Evolutionary conservation across 164 flowering plant genomes (phyloP).

Genomic region (Dillenia suffruticosa): DNA sequence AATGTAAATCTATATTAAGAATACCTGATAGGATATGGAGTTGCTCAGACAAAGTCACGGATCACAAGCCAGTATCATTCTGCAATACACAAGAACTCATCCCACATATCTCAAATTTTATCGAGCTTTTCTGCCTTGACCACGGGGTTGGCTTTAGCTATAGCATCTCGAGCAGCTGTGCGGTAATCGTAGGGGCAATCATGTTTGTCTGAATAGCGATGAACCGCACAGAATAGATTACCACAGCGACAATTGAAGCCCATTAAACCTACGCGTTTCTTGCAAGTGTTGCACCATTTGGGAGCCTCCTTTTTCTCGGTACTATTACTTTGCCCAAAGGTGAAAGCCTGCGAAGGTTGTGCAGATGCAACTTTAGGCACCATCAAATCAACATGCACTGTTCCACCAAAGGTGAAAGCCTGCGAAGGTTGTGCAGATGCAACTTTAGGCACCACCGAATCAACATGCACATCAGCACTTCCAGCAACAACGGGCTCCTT

Average conservation of each 20-base stretch:
- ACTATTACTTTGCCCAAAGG: slow-evolving; percentile 17
- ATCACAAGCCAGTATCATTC: slow-evolving; percentile 12
- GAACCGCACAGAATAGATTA: slow-evolving; percentile 33
- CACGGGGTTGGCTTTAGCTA: slow-evolving; percentile 49
- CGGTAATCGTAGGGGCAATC: slow-evolving; percentile 46
- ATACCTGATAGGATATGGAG: slow-evolving; percentile 14
- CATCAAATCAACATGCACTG: slow-evolving; percentile 13
- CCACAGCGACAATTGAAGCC: slow-evolving; percentile 55
- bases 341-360: slow-evolving; percentile 12
- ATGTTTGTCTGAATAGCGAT: slow-evolving; percentile 53
- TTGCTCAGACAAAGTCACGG: slow-evolving; percentile 4
- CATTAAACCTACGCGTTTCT: slow-evolving; percentile 43
- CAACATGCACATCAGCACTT: slow-evolving; percentile 13
- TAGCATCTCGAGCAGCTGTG: slow-evolving; percentile 40
- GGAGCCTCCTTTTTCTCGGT: slow-evolving; percentile 36
- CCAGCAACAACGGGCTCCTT: slow-evolving; percentile 20
- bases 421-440: slow-evolving; percentile 11
- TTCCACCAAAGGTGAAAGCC: slow-evolving; percentile 6
- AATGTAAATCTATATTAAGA: slow-evolving; percentile 8
- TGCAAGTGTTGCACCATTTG: slow-evolving; percentile 37
- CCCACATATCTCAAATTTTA: slow-evolving; percentile 25
- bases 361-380: slow-evolving; percentile 15
- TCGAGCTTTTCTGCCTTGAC: slow-evolving; percentile 55
- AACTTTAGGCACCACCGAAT: slow-evolving; percentile 16
- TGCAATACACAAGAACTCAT: background rate